Base-by-base conservation (phyloP, 1,139 yeast species). In the Yamadazyma trypodendri region DNA sequence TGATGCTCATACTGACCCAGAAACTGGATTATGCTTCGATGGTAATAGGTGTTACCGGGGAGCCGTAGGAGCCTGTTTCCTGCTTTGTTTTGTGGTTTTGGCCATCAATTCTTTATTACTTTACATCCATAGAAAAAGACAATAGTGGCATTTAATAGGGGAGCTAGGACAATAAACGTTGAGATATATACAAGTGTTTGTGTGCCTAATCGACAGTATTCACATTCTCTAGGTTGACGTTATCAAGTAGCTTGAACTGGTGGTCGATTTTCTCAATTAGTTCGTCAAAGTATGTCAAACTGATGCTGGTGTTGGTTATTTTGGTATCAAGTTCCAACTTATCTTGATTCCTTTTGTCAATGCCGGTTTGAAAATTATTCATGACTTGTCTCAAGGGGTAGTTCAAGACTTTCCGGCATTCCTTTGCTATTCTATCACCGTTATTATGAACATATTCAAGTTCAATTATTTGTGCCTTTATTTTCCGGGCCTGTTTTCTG, bases 311-410 rank as follows among this genome's bases (percentile, higher is more conserved):
- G 44, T 77, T 75, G 35, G 76, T 73, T 32, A 83, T 74, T 36
- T 69, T 68, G 31, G 60, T 68, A 54, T 77, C 74, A 36, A 78
- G 62, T 44, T 74, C 75, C 39, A 76, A 77, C 59, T 84, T 81
- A 54, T 79, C 77, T n/a, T 69, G 62, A 12, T 75, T 70, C 41
- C 81, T 75, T 49, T 75, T 73, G 47, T 86, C 95, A 34, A 87
- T 72, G 35, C 77, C 63, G 1, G 81, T 68, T 50, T 88, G 95
- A 63, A 89, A 83, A 32, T 82, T 80, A 37, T 79, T 77, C 54
- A 87, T 77, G 3, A 92, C 87, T 54, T 89, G 96, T 47, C 90
- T 80, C 0, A 88, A 77, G 5, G 97, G 97, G 54, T 75, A 81
- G 51, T 77, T 79, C 52, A 92, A 68, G 1, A 92, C 96, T 50